A percentile compares a stretch with the other conserved stretches of the same genome.
These are phyloP conservation scores for Gaultheria prostrata DNA, from an alignment of 148 eudicot species.

Conservation along the genomic window DNA sequence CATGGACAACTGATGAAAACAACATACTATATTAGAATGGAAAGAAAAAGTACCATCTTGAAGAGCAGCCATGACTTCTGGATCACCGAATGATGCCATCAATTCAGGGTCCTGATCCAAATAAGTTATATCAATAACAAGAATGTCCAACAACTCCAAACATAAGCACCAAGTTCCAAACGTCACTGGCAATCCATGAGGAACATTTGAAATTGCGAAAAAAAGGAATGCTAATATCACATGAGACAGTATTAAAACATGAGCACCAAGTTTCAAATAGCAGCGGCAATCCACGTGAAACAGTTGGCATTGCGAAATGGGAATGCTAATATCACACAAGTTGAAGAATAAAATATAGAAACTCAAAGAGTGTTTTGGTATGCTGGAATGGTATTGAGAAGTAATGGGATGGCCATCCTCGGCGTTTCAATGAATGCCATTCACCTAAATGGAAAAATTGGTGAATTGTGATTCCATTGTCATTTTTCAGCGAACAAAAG, in stretches of 20 bases:
- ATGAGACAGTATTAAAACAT: too few relatives aligned
- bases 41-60: conserved; percentile 68
- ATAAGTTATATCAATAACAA: not conserved
- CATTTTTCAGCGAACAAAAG: not conserved
- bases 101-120: conserved; percentile 84
- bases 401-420: not conserved
- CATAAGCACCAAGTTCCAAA: not conserved
- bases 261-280: too few relatives aligned
- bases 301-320: too few relatives aligned
- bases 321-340: not conserved
- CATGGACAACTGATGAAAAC: not conserved
- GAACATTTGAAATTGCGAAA: not conserved
- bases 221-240: not conserved
- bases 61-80: conserved; percentile 98
- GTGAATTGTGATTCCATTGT: not conserved
- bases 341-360: not conserved
- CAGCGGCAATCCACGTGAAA: too few relatives aligned
- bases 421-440: not conserved
- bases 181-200: not conserved
- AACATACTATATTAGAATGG: not conserved
- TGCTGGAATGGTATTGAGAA: not conserved
- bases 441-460: not conserved
- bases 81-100: conserved; percentile 95
- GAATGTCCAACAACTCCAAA: not conserved
- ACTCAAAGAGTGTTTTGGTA: not conserved